Base-by-base conservation (phyloP, 2,329 filamentous ascomycete genomes). In the Verruconis gallopava region DNA sequence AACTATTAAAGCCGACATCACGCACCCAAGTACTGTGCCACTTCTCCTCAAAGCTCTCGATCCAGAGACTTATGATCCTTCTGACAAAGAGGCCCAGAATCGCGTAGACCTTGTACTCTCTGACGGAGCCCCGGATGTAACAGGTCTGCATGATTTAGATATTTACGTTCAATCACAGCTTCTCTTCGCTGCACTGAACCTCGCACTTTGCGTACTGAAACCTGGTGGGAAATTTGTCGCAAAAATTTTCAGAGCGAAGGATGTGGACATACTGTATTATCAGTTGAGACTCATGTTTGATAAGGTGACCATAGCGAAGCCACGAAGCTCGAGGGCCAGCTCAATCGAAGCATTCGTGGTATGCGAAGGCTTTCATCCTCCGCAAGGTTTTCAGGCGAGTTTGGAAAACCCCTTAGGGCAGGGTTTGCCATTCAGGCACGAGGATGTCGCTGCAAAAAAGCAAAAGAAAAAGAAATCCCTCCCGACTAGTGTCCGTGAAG, bases 121-220 rank as follows among this genome's bases (percentile, higher is more conserved):
- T 44, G 91, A 98, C 53, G 91, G 91, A 41, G 91, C 91, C 0
- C 91, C 91, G 1, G 91, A 98, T 54, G 91, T 98, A 11, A 98
- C 91, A 1, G 91, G 91, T 15, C 72, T 98, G 1, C 91, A 98
- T 60, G 91, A 98, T 59, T 75, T 98, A 25, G 91, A 98, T 62
- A 96, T 96, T 51, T 98, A 98, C 62, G 84, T 98, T 14, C 91
- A 98, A 63, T 88, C 84, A 5, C 91, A 96, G 62, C 73, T 98
- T 5, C 79, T 98, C 38, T 95, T 93, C 61, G 85, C 89, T 0
- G 91, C 91, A 0, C 73, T 98, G 15, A 94, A 95, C 59, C 75
- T 98, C 2, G 86, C 91, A 0, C 75, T 95, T 11, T 93, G 89
- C 56, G 86, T 98, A 11, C 73, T 98, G 17, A 82, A 83, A 46